Conservation (phyloP, 352 stramenopile genomes). For the Phytophthora pistaciae region DNA sequence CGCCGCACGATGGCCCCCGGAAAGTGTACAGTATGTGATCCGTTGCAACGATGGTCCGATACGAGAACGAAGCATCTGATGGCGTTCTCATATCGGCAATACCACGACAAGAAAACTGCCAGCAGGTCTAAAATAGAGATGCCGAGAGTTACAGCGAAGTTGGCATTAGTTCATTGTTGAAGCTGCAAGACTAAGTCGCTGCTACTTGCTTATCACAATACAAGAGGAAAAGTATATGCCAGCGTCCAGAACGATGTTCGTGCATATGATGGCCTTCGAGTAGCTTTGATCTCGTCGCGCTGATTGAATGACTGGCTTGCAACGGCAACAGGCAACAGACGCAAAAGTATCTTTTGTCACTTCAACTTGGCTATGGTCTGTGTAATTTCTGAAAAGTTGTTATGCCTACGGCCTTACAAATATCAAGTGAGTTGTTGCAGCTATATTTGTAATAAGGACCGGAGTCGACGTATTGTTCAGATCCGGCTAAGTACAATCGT, state of each 20-base stretch:
- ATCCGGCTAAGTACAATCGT: too few species aligned
- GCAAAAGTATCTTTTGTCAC: slow-evolving; percentile 30
- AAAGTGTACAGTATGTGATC: too few species aligned
- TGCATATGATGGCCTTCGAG: neutral
- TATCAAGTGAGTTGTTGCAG: neutral
- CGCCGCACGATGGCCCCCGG: too few species aligned
- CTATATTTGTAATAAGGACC: slow-evolving; percentile 23
- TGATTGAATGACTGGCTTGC: neutral
- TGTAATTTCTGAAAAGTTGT: slow-evolving; percentile 3
- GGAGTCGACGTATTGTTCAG: too few species aligned
- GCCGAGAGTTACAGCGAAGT: too few species aligned
- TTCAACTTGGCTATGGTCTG: slow-evolving; percentile 18
- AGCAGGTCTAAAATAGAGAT: too few species aligned
- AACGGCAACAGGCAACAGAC: slow-evolving; percentile 2
- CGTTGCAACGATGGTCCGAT: too few species aligned
- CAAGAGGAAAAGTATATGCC: neutral
- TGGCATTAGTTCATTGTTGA: too few species aligned
- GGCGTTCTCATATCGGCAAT: too few species aligned
- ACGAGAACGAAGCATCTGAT: too few species aligned
- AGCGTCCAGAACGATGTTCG: too few species aligned
- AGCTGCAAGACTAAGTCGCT: neutral
- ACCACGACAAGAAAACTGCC: too few species aligned
- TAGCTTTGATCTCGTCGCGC: neutral
- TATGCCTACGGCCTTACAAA: neutral
- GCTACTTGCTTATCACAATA: neutral